Base-by-base conservation (phyloP, 1,284 basidiomycete genomes). In the Sphagnurus paluster region DNA sequence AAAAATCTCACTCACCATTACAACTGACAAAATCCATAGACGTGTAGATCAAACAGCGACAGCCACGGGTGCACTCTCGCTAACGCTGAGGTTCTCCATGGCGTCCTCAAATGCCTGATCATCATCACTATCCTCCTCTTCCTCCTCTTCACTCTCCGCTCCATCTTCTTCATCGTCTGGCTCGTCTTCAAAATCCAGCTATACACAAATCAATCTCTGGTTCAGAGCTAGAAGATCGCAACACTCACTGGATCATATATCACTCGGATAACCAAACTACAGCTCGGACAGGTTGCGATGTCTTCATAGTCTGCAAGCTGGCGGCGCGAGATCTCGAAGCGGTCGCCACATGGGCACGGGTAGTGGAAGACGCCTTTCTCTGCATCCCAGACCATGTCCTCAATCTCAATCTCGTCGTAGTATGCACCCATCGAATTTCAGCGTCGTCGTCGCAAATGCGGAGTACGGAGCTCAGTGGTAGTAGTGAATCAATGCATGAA, bases 271-370 rank as follows among this genome's bases (percentile, higher is more conserved):
- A 98, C 80, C 21, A 98, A 74, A 56, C 92, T 95, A 62, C 96
- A 99, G 63, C 93, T 96, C 0, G 96, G 97, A 71, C 96, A 99
- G 44, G 84, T 93, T n/a, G 96, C 96, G 36, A 97, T 84, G 61
- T 99, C 97, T 60, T 98, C 96, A 38, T 86, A 98, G 52, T 93
- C 78, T 44, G 83, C 79, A 8, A 99, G 82, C 69, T 98, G 95
- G 58, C 74, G 72, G 55, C 87, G 82, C 14, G 92, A 87, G 58
- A 99, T 98, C 67, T 99, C 97, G 71, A 99, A 99, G 30, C 94
- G 85, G 71, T 99, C 97, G 19, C 96, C 96, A 63, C 97, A 99
- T 1, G 96, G 96, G 63, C 95, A 99, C 1, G 97, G 97, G 66
- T 96, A 98, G 71, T 98, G 94, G 60, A 84, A 97, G 5, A 95